Base-by-base conservation (phyloP, 352 stramenopile genomes). In the Globisporangium abappressorium region DNA sequence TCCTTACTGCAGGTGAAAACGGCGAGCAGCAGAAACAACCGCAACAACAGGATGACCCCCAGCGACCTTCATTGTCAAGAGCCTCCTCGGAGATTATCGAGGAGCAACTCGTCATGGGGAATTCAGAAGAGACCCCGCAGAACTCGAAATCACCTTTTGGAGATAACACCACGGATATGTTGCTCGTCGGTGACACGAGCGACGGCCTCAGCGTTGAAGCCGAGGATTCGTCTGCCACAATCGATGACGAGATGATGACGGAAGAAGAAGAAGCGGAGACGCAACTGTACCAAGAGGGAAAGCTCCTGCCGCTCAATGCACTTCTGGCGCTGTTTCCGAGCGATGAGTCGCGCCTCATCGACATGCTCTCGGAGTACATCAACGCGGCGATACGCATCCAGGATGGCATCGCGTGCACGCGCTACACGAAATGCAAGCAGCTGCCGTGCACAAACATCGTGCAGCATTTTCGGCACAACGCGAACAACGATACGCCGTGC, bases 351-450 rank as follows among this genome's bases (percentile, higher is more conserved):
- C 60, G 26, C 7, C 59, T 80, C 49, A 22, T 77, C 26, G 76
- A 82, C 38, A 62, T 68, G 22, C 76, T 82, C 7, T 71, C 76
- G 2, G 76, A 80, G 55, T 70, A 79, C 30, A 80, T 74, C 46
- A 59, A 78, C 61, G 70, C 65, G 0, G 75, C 75, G 11, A 70
- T 78, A 8, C 56, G 62, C 6, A 24, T 80, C 9, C 68, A 80
- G 64, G 76, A 82, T 30, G 76, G 65, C 2, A 62, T 74, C 18
- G 30, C 76, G 18, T 82, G 76, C 49, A 51, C 64, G 9, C 55
- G 57, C 7, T 76, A 72, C 26, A 54, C 24, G 53, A 76, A 79
- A 41, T 82, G 76, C 51, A 46, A 70, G 43, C 70, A 75, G 3
- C 15, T 57, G 0, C 47, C 61, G 22, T 82, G 76, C 43, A 60